phyloP scores from a whole-genome alignment of 2,329 filamentous ascomycete species.

The Pestalotiopsis sp. region DNA sequence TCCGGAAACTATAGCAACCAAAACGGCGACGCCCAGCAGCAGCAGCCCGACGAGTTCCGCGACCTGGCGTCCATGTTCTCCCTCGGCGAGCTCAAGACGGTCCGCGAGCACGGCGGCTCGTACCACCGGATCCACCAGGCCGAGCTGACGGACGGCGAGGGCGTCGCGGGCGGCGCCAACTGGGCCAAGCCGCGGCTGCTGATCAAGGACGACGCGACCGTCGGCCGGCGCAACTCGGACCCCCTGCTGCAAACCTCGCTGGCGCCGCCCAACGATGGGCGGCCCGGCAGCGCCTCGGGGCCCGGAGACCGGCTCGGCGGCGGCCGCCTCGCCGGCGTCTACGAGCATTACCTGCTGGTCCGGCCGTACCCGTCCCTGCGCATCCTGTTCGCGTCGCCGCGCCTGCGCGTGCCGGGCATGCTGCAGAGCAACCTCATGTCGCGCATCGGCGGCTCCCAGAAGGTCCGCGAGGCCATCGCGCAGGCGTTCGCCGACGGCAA shows the following conservation, averaged over 20 bases:
- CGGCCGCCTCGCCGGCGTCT: slow-evolving; percentile 43
- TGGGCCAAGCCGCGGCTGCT: slow-evolving; percentile 45
- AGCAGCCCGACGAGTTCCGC: slow-evolving; percentile 61
- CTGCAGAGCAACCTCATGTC: slow-evolving; percentile 62
- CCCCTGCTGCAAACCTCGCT: slow-evolving; percentile 15
- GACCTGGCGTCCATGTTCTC: slow-evolving; percentile 73
- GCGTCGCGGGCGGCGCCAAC: slow-evolving; percentile 21
- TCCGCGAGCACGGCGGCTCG: slow-evolving; percentile 63
- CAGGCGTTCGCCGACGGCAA: slow-evolving; percentile 68
- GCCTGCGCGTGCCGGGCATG: slow-evolving; percentile 68
- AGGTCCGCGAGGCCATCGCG: slow-evolving; percentile 50
- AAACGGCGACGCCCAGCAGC: slow-evolving; percentile 22
- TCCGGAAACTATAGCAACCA: slow-evolving; percentile 12
- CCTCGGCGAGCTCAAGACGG: slow-evolving; percentile 64
- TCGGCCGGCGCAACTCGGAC: slow-evolving; percentile 17
- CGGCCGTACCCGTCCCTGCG: slow-evolving; percentile 67
- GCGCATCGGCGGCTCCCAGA: slow-evolving; percentile 52
- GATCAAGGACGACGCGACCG: slow-evolving; percentile 38
- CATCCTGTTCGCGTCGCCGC: slow-evolving; percentile 70
- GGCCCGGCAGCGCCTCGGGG: slow-evolving; percentile 45
- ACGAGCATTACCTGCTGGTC: slow-evolving; percentile 64
- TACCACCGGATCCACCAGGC: slow-evolving; percentile 58
- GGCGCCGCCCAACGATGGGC: slow-evolving; percentile 26
- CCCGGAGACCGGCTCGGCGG: slow-evolving; percentile 19
- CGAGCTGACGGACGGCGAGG: slow-evolving; percentile 38